Evolutionary conservation across 805 yeast genomes (phyloP), one percentile per base, ranked within the genome.

Genomic region (Candida methanosorbosa): DNA sequence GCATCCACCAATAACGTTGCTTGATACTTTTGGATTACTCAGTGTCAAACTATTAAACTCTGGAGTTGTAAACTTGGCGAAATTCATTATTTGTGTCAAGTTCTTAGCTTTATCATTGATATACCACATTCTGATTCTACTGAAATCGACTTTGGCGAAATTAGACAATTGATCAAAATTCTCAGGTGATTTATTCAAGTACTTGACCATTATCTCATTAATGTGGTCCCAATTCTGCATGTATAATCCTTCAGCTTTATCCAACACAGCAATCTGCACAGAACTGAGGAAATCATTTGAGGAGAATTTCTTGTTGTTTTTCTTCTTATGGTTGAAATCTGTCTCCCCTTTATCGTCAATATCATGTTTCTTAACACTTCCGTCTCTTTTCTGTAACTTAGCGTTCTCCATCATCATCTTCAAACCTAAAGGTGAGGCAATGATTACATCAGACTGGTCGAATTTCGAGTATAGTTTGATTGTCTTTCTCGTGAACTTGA

Each of bases 201-300:
- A 77, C 42, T 77, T 75, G 45, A 79, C 63, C n/a, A 81, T 58
- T 5, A 78, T 70, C 13, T 78, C 77, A 21, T 56, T 57, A 8
- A 92, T 69, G 59, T 90, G 95, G 25, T 81, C 81, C 88, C 97
- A 82, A 50, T 88, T 86, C 59, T 92, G 98, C 82, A 81, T 82
- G 50, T 84, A 82, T 43, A 88, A 66, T 21, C 86, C 83, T 50
- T 87, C 87, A 11, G 92, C 75, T 48, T 83, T 84, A 57, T 92
- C 98, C 27, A 86, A 59, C 15, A 88, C 61, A 33, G 81, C 57
- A 4, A 92, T 56, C 56, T 92, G 98, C 44, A 92, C 84, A 2
- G 97, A 87, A 23, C 94, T 79, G 38, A 92, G 59, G 49, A 87
- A 92, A 55, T 88, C 96, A 37, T 70, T 72, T 85, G 38, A n/a